Conservation (phyloP, 148 eudicot species). For the Camellia lanceoleosa region DNA sequence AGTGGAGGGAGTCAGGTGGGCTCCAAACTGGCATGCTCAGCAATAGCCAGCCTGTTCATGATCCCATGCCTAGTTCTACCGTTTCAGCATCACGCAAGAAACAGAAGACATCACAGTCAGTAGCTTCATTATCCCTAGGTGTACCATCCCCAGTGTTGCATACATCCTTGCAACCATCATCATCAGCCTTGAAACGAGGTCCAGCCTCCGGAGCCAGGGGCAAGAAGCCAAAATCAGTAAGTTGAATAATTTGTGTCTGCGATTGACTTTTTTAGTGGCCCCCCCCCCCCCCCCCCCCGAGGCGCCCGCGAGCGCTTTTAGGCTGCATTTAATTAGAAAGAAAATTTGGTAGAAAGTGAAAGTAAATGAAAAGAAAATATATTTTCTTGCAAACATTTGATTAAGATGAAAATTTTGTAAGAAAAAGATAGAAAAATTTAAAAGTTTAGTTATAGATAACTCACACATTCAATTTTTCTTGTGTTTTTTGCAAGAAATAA, state of each 20-base stretch:
- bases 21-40: constrained; percentile 33
- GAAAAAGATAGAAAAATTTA: too few species aligned
- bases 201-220: constrained; percentile 46
- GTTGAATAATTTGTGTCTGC: constrained; percentile 12
- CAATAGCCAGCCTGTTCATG: constrained; percentile 32
- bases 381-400: too few species aligned
- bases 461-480: too few species aligned
- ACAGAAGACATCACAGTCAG: constrained; percentile 34
- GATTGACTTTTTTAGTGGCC: background rate
- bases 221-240: constrained; percentile 59
- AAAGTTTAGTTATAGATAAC: too few species aligned
- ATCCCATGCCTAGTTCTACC: constrained; percentile 41
- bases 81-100: constrained; percentile 52
- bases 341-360: too few species aligned
- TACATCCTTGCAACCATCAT: constrained; percentile 51
- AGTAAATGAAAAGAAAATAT: too few species aligned
- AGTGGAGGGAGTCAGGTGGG: constrained; percentile 51
- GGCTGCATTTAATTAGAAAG: too few species aligned
- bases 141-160: constrained; percentile 56
- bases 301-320: too few species aligned
- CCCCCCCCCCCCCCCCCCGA: too few species aligned
- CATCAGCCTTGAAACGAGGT: constrained; percentile 53
- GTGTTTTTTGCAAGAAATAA: too few species aligned
- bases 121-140: constrained; percentile 31
- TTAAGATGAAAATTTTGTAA: too few species aligned